phyloP scores from a whole-genome alignment of 208 protist species.

The Leishmania lainsoni region DNA sequence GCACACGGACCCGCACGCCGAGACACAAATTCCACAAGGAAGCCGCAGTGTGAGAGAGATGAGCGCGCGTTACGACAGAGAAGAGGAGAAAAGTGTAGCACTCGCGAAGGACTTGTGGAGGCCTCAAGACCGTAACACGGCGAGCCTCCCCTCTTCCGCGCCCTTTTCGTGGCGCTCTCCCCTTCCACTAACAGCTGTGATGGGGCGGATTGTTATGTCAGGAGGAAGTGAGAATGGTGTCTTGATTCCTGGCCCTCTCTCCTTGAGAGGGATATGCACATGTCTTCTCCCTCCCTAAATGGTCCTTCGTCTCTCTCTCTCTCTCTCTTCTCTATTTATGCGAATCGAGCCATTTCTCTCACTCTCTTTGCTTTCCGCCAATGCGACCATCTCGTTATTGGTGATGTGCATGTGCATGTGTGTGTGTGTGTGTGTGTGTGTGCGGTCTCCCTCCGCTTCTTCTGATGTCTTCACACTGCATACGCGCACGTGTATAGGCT shows the following conservation, averaged over 20 bases:
- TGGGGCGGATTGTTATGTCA: not conserved
- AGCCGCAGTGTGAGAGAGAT: not conserved
- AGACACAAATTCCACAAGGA: not conserved
- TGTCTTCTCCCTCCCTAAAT: too few species aligned
- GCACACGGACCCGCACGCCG: not conserved
- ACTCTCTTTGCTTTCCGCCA: too few species aligned
- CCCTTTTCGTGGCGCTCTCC: not conserved
- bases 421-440: too few species aligned
- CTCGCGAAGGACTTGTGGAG: not conserved
- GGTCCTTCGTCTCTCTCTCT: not conserved
- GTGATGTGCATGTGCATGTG: too few species aligned
- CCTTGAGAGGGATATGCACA: not conserved
- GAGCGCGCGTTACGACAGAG: not conserved
- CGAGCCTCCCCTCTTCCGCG: not conserved
- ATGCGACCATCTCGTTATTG: not conserved
- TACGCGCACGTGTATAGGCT: not conserved
- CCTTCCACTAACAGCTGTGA: not conserved
- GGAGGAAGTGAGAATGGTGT: not conserved
- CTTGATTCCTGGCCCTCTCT: not conserved
- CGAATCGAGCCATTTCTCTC: too few species aligned
- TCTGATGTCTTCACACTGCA: not conserved
- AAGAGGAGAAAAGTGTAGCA: not conserved
- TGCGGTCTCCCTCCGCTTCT: not conserved
- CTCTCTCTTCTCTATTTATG: not conserved
- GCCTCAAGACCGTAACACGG: not conserved